phyloP scores from a whole-genome alignment of 768 basidiomycete species.

The Suillus variegatus region DNA sequence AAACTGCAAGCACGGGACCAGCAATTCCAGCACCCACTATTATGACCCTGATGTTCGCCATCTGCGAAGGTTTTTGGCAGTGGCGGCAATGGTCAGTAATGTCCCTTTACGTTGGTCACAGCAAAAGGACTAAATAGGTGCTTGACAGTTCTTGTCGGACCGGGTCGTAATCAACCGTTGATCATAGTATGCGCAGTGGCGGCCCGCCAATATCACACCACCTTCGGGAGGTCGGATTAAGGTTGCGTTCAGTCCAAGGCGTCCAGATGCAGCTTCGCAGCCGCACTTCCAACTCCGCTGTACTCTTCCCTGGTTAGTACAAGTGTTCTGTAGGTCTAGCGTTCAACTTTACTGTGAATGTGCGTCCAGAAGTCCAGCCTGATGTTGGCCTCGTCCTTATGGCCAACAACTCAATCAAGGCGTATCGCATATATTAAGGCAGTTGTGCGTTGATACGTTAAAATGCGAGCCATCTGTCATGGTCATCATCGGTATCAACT shows the following conservation, averaged over 20 bases:
- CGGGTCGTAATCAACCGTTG: background rate
- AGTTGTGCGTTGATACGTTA: background rate
- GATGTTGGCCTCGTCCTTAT: background rate
- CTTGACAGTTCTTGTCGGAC: background rate
- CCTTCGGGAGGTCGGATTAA: background rate
- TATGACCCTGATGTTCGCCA: conserved; percentile 32
- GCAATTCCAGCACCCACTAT: conserved; percentile 41
- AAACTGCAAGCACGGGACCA: conserved; percentile 40
- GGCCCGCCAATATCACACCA: background rate
- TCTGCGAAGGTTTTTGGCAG: background rate
- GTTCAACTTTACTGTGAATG: background rate
- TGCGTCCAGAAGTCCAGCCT: background rate
- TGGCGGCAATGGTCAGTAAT: background rate
- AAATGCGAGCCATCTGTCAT: background rate
- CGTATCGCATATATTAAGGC: background rate
- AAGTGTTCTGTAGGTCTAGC: background rate
- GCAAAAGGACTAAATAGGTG: background rate
- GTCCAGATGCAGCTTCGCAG: background rate
- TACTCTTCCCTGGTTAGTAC: background rate
- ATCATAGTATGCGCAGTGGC: background rate
- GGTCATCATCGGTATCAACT: background rate
- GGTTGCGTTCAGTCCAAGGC: background rate
- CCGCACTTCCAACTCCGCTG: background rate
- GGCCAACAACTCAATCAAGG: background rate
- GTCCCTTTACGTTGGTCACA: background rate